phyloP scores from a whole-genome alignment of 108 stramenopile genomes.

The Skeletonema grethae region DNA sequence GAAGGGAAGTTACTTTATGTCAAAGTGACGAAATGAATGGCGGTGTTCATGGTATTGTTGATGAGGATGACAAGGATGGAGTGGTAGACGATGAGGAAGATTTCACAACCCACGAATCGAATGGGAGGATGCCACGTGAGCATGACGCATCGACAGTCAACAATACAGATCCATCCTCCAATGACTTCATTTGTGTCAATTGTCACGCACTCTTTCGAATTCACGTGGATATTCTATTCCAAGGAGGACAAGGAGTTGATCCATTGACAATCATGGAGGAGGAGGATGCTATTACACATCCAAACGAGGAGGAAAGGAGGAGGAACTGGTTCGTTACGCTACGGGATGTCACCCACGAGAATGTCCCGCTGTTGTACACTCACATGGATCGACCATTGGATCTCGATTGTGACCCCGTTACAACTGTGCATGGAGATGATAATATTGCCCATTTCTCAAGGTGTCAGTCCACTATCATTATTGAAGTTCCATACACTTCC shows the following conservation, averaged over 20 bases:
- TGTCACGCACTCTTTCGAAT: slow-evolving; percentile 12
- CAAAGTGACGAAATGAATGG: too few species aligned
- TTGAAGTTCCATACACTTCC: not conserved
- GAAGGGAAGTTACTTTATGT: not conserved
- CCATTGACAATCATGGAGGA: too few species aligned
- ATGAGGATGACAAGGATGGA: too few species aligned
- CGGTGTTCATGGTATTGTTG: too few species aligned
- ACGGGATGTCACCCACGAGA: not conserved
- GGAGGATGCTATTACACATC: too few species aligned
- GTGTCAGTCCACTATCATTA: not conserved
- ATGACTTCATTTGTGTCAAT: not conserved
- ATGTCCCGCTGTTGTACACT: not conserved
- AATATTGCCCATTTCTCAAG: not conserved
- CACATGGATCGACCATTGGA: not conserved
- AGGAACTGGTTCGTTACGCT: not conserved
- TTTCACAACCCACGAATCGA: too few species aligned
- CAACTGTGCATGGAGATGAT: not conserved
- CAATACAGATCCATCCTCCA: not conserved
- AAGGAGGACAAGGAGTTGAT: not conserved
- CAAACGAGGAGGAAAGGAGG: too few species aligned
- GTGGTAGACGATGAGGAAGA: too few species aligned
- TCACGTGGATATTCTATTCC: not conserved
- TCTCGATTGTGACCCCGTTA: not conserved
- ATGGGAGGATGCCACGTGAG: not conserved
- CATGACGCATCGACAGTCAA: not conserved